These are phyloP conservation scores for Colletotrichum navitas DNA, from an alignment of 2,329 filamentous ascomycete genomes.

Conservation along the genomic window DNA sequence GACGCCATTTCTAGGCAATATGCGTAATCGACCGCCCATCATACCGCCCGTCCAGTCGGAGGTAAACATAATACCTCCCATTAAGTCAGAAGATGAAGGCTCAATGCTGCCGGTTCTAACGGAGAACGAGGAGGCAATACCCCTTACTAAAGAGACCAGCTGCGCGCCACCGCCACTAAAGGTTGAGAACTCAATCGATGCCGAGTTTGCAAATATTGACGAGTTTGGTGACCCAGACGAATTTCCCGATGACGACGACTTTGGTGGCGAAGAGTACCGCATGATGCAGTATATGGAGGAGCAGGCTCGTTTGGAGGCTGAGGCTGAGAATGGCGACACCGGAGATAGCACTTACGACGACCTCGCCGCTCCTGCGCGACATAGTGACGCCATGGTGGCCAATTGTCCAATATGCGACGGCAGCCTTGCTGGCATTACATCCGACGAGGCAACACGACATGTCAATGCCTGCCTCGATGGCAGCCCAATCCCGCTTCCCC, in stretches of 20 bases:
- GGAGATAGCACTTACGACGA: conserved; percentile 55
- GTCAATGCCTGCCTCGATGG: conserved; percentile 96
- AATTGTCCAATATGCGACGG: conserved; percentile 84
- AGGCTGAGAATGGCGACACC: conserved; percentile 64
- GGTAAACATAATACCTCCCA: not conserved
- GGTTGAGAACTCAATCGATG: conserved; percentile 49
- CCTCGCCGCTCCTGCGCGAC: conserved; percentile 48
- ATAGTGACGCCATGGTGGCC: conserved; percentile 51
- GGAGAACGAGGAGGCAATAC: conserved; percentile 12
- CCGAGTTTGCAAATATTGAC: conserved; percentile 54
- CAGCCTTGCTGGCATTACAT: conserved; percentile 69
- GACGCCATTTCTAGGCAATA: not conserved
- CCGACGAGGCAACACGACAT: conserved; percentile 81
- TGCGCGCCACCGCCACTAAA: conserved; percentile 45
- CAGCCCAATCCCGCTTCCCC: conserved; percentile 71
- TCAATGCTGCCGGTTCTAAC: not conserved
- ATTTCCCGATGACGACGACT: conserved; percentile 61
- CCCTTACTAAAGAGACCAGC: conserved; percentile 35
- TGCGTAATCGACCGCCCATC: not conserved
- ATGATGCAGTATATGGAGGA: conserved; percentile 81
- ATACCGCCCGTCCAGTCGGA: not conserved
- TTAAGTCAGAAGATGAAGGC: not conserved
- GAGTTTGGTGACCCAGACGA: conserved; percentile 65
- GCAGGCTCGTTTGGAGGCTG: conserved; percentile 73
- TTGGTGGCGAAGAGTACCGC: conserved; percentile 74